A percentile compares a stretch with the other conserved stretches of the same genome.
Conservation (phyloP, 169 alveolate species). For the Eimeria nieschulzi region DNA sequence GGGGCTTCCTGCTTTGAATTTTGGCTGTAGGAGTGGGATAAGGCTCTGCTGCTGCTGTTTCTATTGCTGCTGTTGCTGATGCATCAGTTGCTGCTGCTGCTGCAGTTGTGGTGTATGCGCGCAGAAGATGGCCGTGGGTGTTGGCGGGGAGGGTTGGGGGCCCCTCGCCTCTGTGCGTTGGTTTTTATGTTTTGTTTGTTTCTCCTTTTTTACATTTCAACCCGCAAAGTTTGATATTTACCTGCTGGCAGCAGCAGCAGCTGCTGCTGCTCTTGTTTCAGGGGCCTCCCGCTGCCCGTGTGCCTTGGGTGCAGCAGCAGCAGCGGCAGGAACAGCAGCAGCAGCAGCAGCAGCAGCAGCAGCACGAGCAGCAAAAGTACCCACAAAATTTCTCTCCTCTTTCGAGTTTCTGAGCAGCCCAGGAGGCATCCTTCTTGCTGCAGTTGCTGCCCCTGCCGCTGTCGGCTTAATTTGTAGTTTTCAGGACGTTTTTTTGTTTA, state of each 20-base stretch:
- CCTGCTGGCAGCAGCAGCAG: neutral
- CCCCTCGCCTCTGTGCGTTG: neutral
- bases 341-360: neutral
- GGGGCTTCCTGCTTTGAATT: too few species aligned
- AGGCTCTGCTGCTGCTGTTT: neutral
- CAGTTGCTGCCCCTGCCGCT: neutral
- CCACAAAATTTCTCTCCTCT: neutral
- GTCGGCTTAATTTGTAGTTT: neutral
- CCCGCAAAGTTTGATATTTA: neutral
- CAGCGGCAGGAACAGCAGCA: neutral
- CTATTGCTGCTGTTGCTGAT: slow-evolving; percentile 28
- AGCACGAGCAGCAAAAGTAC: neutral
- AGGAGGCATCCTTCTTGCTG: neutral
- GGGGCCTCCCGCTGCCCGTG: neutral
- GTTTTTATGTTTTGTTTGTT: neutral
- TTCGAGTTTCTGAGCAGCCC: neutral
- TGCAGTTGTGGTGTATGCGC: neutral
- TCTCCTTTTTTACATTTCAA: too few species aligned
- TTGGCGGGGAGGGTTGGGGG: neutral
- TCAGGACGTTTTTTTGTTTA: neutral
- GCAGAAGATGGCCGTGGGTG: neutral
- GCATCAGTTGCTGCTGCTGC: neutral
- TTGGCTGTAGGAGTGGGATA: too few species aligned
- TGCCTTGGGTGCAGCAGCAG: neutral
- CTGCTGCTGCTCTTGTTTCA: neutral